phyloP scores from a whole-genome alignment of 2,329 filamentous ascomycete genomes.

The Zymoseptoria crescenta region DNA sequence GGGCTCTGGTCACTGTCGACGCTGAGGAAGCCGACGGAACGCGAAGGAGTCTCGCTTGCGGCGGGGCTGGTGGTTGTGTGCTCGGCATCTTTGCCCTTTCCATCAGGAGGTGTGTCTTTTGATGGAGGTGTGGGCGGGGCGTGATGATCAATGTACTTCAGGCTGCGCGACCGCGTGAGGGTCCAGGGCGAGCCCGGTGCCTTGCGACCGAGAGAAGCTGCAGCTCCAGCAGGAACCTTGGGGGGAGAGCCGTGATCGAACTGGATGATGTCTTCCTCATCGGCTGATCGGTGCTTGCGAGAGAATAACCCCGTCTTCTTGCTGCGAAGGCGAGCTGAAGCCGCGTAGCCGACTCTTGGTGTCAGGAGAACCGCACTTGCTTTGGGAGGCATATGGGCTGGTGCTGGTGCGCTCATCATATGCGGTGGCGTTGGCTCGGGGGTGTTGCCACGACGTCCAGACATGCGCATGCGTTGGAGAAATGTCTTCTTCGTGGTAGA shows the following conservation, averaged over 20 bases:
- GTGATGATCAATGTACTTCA: conserved; percentile 23
- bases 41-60: conserved; percentile 10
- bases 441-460: background rate
- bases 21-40: conserved; percentile 11
- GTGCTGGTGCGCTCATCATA: background rate
- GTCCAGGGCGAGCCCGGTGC: background rate
- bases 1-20: conserved; percentile 16
- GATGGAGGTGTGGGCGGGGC: conserved; percentile 36
- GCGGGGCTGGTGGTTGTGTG: conserved; percentile 3
- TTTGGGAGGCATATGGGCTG: conserved; percentile 23
- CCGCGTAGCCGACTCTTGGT: conserved; percentile 12
- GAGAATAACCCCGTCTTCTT: conserved; percentile 23
- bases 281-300: conserved; percentile 8
- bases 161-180: conserved; percentile 20
- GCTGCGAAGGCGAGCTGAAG: conserved; percentile 18
- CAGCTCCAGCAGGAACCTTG: background rate
- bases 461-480: background rate
- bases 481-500: conserved; percentile 3
- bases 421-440: background rate
- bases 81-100: conserved; percentile 8
- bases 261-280: background rate
- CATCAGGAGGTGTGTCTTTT: conserved; percentile 37
- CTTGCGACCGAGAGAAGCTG: background rate
- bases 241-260: background rate
- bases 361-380: conserved; percentile 32